phyloP scores from a whole-genome alignment of 116 monocot genomes.

The Iris pallida region DNA sequence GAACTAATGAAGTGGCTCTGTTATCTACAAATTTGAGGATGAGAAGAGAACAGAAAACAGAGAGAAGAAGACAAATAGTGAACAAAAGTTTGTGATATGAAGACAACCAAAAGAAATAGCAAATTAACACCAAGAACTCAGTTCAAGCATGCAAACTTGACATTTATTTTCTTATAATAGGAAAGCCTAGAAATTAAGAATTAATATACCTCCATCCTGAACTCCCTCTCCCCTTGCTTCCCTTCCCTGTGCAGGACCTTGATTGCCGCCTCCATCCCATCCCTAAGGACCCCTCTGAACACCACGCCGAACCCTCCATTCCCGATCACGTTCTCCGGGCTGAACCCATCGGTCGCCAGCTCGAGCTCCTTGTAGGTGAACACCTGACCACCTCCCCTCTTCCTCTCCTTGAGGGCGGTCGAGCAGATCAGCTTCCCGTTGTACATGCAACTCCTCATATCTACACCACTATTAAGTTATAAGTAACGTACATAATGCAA shows the following conservation, averaged over 20 bases:
- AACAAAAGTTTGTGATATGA: no score
- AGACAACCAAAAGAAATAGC: no score
- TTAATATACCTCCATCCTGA: conserved; percentile 69
- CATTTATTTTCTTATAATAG: no score
- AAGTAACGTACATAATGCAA: no score
- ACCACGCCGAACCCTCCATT: conserved; percentile 62
- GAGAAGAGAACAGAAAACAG: no score
- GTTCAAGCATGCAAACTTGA: no score
- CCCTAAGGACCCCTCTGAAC: conserved; percentile 49
- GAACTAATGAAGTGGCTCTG: no score
- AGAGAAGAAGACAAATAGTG: no score
- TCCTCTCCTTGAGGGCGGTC: conserved; percentile 18
- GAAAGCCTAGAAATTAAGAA: no score
- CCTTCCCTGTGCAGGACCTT: conserved; percentile 71
- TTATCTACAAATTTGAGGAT: no score
- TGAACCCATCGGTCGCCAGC: conserved; percentile 67
- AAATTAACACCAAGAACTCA: no score
- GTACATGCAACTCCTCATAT: conserved; percentile 52
- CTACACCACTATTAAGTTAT: conserved; percentile 9
- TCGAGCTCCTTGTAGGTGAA: conserved; percentile 92
- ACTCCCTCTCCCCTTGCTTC: conserved; percentile 72
- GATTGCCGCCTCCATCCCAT: conserved; percentile 66
- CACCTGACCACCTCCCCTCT: conserved; percentile 53
- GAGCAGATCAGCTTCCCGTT: conserved; percentile 19
- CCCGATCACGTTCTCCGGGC: conserved; percentile 57